phyloP scores from a whole-genome alignment of 352 stramenopile genomes.

The Discostella stelligera region DNA sequence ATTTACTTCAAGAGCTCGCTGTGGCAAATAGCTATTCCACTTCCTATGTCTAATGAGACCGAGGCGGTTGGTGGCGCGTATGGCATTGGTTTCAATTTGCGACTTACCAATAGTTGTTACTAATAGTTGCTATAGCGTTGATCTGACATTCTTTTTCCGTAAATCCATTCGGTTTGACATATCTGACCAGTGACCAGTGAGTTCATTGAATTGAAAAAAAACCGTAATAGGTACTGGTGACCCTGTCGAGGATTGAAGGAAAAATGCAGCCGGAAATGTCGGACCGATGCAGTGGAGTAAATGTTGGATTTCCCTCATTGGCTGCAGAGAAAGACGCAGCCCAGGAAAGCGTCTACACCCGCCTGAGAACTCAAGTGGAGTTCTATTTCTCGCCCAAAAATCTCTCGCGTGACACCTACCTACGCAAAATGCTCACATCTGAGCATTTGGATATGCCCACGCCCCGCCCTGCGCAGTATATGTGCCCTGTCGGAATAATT shows the following conservation, averaged over 20 bases:
- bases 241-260: neutral
- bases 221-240: no score
- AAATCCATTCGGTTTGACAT: neutral
- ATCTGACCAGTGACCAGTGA: neutral
- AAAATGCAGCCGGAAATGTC: slow-evolving; percentile 4
- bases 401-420: slow-evolving; percentile 55
- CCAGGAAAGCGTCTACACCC: slow-evolving; percentile 30
- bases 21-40: no score
- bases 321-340: slow-evolving; percentile 3
- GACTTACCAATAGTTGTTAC: no score
- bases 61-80: no score
- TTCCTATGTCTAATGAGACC: no score
- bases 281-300: neutral
- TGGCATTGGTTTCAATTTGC: no score
- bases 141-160: neutral
- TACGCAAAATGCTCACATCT: slow-evolving; percentile 52
- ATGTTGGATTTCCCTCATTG: neutral
- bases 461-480: slow-evolving; percentile 28
- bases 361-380: slow-evolving; percentile 58
- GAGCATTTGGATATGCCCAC: slow-evolving; percentile 48
- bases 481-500: slow-evolving; percentile 54
- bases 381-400: slow-evolving; percentile 75
- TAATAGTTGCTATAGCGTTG: neutral
- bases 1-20: no score
- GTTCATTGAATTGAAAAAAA: neutral